A percentile compares a stretch with the other conserved stretches of the same genome.
phyloP scores from a whole-genome alignment of 2,329 filamentous ascomycete genomes.

The Colletotrichum coccodes region DNA sequence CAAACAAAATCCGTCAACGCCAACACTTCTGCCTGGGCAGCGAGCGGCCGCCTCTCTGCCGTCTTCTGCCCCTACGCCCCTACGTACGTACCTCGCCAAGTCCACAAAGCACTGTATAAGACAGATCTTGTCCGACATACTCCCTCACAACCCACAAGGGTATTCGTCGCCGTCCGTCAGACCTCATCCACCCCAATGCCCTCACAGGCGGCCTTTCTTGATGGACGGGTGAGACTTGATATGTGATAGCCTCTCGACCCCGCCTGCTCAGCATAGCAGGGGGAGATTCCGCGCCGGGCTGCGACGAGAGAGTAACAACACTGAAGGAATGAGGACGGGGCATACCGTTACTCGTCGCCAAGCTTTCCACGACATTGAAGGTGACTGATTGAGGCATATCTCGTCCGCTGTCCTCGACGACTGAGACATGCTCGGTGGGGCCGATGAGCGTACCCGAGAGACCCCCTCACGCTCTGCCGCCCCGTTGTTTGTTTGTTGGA shows the following conservation, averaged over 20 bases:
- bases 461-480: neutral
- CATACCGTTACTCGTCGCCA: neutral
- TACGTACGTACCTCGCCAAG: neutral
- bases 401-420: neutral
- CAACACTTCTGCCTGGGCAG: slow-evolving; percentile 1
- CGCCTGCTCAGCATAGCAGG: neutral
- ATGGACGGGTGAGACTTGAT: slow-evolving; percentile 3
- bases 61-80: neutral
- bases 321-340: neutral
- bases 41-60: neutral
- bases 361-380: neutral
- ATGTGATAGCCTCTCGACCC: slow-evolving; percentile 3
- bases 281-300: neutral
- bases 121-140: neutral
- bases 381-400: neutral
- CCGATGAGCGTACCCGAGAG: neutral
- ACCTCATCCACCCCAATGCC: neutral
- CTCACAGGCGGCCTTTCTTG: neutral
- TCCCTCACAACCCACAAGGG: neutral
- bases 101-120: neutral
- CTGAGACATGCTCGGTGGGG: neutral
- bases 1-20: neutral
- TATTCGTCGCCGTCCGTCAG: neutral
- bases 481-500: neutral
- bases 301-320: neutral